Conservation (phyloP, 2,329 filamentous ascomycete species). For the Blastomyces parvus region DNA sequence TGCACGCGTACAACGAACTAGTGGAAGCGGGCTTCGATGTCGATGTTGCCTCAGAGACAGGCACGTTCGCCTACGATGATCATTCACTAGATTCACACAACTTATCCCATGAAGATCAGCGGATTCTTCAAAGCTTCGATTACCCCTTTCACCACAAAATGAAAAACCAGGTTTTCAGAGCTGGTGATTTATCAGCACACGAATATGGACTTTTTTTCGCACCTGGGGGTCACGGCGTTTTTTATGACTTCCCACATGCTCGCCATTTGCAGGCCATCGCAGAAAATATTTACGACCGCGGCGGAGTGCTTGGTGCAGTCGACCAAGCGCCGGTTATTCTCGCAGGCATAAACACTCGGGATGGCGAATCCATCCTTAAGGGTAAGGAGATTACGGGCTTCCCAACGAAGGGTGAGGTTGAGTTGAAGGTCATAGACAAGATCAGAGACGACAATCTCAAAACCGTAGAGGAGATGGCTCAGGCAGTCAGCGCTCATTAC, state of each 20-base stretch:
- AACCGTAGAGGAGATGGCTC: constrained; percentile 16
- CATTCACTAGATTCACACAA: constrained; percentile 33
- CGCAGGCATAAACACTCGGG: constrained; percentile 23
- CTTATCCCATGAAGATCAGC: constrained; percentile 31
- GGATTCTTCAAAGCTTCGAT: constrained; percentile 29
- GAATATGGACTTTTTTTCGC: constrained; percentile 18
- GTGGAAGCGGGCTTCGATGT: constrained; percentile 38
- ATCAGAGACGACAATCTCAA: constrained; percentile 20
- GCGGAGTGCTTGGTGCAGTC: constrained; percentile 37
- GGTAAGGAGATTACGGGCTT: constrained; percentile 34
- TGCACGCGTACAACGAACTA: constrained; percentile 17
- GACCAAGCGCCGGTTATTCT: constrained; percentile 34
- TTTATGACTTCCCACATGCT: constrained; percentile 41
- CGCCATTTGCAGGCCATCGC: constrained; percentile 35
- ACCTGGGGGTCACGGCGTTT: constrained; percentile 30
- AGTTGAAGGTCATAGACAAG: constrained; percentile 27
- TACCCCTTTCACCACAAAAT: constrained; percentile 39
- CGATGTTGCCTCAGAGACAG: constrained; percentile 39
- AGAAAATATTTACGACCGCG: constrained; percentile 31
- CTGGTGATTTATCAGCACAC: constrained; percentile 15
- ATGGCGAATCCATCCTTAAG: constrained; percentile 27
- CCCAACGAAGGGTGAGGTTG: constrained; percentile 30
- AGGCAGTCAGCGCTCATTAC: constrained; percentile 11
- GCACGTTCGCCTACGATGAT: constrained; percentile 36
- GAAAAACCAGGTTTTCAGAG: constrained; percentile 26